Evolutionary conservation across 1,284 basidiomycete species (phyloP).

Genomic region (Trichosporon sp.): DNA sequence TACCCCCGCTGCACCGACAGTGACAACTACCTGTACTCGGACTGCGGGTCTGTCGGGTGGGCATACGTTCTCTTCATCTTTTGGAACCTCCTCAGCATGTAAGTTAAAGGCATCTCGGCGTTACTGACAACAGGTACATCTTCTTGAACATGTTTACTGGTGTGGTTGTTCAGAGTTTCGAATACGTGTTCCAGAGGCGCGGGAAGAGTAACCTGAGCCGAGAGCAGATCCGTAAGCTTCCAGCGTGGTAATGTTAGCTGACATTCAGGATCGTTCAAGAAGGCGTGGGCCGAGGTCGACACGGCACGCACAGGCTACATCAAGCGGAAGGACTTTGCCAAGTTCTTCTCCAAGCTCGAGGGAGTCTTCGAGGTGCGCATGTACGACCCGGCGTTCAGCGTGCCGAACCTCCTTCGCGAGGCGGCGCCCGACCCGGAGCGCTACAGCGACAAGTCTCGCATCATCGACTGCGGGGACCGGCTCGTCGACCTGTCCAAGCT

Average conservation of each 20-base stretch:
- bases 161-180: conserved; percentile 96
- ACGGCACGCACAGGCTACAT: conserved; percentile 78
- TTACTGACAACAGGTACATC: conserved; percentile 67
- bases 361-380: conserved; percentile 79
- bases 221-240: conserved; percentile 73
- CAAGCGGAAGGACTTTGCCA: conserved; percentile 69
- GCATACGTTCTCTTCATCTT: conserved; percentile 87
- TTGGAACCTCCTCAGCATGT: conserved; percentile 97
- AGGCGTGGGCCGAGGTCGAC: conserved; percentile 86
- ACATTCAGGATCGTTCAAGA: conserved; percentile 69
- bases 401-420: conserved; percentile 62
- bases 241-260: neutral
- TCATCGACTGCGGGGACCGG: conserved; percentile 51
- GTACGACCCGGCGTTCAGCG: conserved; percentile 70
- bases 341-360: conserved; percentile 67
- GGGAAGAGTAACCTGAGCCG: conserved; percentile 81
- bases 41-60: conserved; percentile 87
- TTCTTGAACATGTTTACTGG: conserved; percentile 94
- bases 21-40: conserved; percentile 69
- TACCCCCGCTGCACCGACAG: conserved; percentile 77
- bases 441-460: conserved; percentile 31
- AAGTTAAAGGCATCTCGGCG: conserved; percentile 42
- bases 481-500: conserved; percentile 71
- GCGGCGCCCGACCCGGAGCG: conserved; percentile 40
- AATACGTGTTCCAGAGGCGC: conserved; percentile 86